Conservation (phyloP, 2,329 filamentous ascomycete genomes). For the Tolypocladium capitatum region DNA sequence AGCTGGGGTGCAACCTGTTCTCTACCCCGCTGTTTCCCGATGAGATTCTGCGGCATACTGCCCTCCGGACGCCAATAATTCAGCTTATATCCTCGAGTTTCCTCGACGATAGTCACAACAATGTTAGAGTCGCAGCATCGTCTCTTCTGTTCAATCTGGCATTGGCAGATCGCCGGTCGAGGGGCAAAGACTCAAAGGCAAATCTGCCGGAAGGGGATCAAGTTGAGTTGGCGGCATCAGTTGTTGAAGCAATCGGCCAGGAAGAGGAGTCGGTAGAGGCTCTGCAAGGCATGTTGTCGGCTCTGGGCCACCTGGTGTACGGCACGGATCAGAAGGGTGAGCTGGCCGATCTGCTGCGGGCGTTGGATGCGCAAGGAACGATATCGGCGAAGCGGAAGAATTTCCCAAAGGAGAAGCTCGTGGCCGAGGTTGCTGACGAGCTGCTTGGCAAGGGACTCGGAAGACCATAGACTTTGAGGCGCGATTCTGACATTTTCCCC, state of each 20-base stretch:
- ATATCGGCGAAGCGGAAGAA: constrained; percentile 43
- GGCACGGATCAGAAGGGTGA: constrained; percentile 57
- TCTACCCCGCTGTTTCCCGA: constrained; percentile 57
- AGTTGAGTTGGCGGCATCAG: constrained; percentile 67
- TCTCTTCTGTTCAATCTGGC: constrained; percentile 76
- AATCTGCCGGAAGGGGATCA: constrained; percentile 56
- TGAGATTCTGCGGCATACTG: constrained; percentile 40
- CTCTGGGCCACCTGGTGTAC: constrained; percentile 65
- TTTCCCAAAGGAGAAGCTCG: constrained; percentile 44
- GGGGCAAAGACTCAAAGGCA: constrained; percentile 43
- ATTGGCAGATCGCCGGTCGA: constrained; percentile 51
- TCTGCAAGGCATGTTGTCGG: constrained; percentile 61
- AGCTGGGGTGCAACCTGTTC: constrained; percentile 78
- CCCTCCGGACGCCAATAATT: constrained; percentile 46
- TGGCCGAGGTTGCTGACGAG: constrained; percentile 40
- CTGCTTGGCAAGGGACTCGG: constrained; percentile 37
- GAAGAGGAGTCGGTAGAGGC: constrained; percentile 55
- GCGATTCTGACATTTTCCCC: too few relatives aligned
- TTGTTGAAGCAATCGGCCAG: constrained; percentile 57
- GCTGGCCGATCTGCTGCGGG: constrained; percentile 64
- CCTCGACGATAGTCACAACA: constrained; percentile 60
- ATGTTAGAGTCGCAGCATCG: constrained; percentile 67
- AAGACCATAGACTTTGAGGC: constrained; percentile 12
- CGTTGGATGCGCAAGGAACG: constrained; percentile 59
- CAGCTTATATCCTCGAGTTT: constrained; percentile 64